Conservation (phyloP, 768 basidiomycete genomes). For the Hypsizygus marmoreus region DNA sequence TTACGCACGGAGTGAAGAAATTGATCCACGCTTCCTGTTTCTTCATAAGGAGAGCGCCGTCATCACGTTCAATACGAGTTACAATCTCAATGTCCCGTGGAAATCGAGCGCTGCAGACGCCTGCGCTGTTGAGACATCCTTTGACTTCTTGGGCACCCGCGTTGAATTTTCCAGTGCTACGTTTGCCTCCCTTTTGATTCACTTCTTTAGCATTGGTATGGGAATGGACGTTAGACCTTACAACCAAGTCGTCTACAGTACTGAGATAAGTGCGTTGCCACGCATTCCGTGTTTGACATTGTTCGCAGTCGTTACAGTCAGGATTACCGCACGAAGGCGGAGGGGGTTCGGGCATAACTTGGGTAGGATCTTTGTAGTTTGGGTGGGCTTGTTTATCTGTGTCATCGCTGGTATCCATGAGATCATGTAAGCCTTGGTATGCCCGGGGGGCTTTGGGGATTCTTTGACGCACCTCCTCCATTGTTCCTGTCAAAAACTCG, state of each 20-base stretch:
- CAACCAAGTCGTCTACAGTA: constrained; percentile 5
- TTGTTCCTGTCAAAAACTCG: constrained; percentile 16
- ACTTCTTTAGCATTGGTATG: neutral
- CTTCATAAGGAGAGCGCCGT: constrained; percentile 26
- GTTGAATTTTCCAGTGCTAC: constrained; percentile 15
- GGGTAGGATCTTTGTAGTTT: constrained; percentile 1
- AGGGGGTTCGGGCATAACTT: constrained; percentile 3
- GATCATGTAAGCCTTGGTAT: neutral
- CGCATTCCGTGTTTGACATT: neutral
- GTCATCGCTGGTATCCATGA: neutral
- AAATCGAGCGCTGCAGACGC: constrained; percentile 28
- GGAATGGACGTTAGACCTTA: constrained; percentile 3
- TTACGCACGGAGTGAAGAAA: constrained; percentile 21
- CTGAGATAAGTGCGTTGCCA: constrained; percentile 1
- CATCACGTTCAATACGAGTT: constrained; percentile 18
- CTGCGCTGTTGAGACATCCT: constrained; percentile 7
- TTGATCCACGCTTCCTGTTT: constrained; percentile 33
- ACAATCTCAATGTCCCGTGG: constrained; percentile 17
- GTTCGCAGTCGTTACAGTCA: neutral
- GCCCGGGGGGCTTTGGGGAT: neutral
- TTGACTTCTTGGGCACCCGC: constrained; percentile 25
- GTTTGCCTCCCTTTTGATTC: neutral
- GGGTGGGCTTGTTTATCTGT: neutral
- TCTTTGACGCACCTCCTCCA: constrained; percentile 4
- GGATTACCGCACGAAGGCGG: constrained; percentile 1